Base-by-base conservation (phyloP, 1,139 yeast genomes). In the Lodderomyces oxycetoniae region DNA sequence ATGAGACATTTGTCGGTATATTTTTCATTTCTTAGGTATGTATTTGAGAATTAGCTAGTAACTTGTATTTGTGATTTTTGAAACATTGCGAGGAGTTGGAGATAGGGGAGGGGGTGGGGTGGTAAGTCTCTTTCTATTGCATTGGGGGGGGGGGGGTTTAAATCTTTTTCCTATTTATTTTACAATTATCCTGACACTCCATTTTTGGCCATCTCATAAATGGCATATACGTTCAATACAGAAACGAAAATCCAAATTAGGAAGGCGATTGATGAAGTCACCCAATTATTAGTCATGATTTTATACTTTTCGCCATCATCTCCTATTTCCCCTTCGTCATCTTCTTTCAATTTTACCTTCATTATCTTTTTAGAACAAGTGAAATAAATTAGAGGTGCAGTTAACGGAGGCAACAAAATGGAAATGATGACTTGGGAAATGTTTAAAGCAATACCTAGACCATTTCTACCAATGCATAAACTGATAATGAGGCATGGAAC, bases 371-470 rank as follows among this genome's bases (percentile, higher is more conserved):
- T 77, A 26, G 63, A 66, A 42, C 84, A 75, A 1, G 94, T 84
- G 53, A 85, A 78, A 52, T 77, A 84, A 34, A 85, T 76, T 53
- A 85, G 63, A 4, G 94, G 94, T 2, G 89, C 88, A 10, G 85
- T 77, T 27, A 85, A 61, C 40, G 84, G 76, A 3, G 94, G 93
- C 39, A 85, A 63, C 31, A 83, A 63, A 34, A 84, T 69, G 2
- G 91, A 81, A 31, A 85, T 61, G 1, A 82, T 77, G 21, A 85
- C 87, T 55, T 85, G 94, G 1, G 88, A 77, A 9, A 84, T 81
- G 49, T 84, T 84, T 49, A 82, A 65, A 1, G 87, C 84, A 19
- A 59, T 58, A 10, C 77, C 63, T 26, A 85, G 61, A 0, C 93
- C 94, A 33, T 60, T 59, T 47, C 74, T 67, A 3, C 94, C 94